These are phyloP conservation scores for Tagetes erecta DNA, from an alignment of 129 eudicot genomes.

Conservation along the genomic window DNA sequence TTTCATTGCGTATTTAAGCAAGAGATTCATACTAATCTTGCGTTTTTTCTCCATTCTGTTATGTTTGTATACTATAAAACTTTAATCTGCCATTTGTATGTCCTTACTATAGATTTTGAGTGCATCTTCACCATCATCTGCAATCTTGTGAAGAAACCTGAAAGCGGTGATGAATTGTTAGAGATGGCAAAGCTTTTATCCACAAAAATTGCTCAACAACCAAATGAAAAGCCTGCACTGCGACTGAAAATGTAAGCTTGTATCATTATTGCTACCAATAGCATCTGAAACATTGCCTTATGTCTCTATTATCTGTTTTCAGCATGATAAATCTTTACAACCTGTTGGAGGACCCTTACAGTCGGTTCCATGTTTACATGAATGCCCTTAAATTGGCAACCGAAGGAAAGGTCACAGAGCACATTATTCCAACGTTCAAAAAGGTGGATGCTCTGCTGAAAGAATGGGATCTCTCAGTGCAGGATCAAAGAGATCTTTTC, in stretches of 20 bases:
- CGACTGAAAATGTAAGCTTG: conserved; percentile 72
- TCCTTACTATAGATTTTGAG: conserved; percentile 59
- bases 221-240: conserved; percentile 77
- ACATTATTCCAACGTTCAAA: conserved; percentile 71
- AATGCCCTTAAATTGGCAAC: conserved; percentile 77
- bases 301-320: conserved; percentile 13
- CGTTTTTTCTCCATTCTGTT: neutral
- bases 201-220: conserved; percentile 62
- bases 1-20: conserved; percentile 6
- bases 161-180: conserved; percentile 67
- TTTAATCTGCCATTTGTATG: conserved; percentile 7
- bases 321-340: conserved; percentile 92
- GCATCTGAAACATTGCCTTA: conserved; percentile 12
- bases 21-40: neutral
- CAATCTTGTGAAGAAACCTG: conserved; percentile 82
- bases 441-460: conserved; percentile 71
- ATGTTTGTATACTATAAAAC: neutral
- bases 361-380: conserved; percentile 82
- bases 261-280: neutral
- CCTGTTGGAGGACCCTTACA: conserved; percentile 77
- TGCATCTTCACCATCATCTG: conserved; percentile 86
- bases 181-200: conserved; percentile 82
- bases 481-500: conserved; percentile 81
- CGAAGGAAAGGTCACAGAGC: conserved; percentile 74
- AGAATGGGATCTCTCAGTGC: conserved; percentile 90